Evolutionary conservation across 1,284 basidiomycete genomes (phyloP).

Genomic region (Cryptococcus neoformans): DNA sequence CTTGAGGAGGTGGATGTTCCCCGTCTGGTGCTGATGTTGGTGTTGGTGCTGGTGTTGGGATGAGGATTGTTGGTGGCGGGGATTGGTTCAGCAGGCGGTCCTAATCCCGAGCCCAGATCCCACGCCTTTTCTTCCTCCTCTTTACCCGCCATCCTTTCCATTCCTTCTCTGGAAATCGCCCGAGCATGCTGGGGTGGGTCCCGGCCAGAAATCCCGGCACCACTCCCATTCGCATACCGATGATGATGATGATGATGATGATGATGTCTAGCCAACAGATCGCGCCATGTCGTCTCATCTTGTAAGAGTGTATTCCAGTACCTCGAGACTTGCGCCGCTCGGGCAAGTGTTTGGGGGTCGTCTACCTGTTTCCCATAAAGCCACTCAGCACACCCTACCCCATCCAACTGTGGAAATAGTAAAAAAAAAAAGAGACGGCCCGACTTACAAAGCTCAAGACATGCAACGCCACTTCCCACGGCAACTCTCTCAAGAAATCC

Average conservation of each 20-base stretch:
- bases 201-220: too few relatives aligned
- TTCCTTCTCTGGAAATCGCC: too few relatives aligned
- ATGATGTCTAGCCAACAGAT: conserved; percentile 59
- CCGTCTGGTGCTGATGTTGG: not conserved
- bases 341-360: conserved; percentile 69
- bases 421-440: not conserved
- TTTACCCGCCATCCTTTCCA: too few relatives aligned
- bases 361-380: conserved; percentile 54
- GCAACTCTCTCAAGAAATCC: conserved; percentile 79
- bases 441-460: conserved; percentile 63
- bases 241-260: too few relatives aligned
- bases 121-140: too few relatives aligned
- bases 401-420: not conserved
- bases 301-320: conserved; percentile 74
- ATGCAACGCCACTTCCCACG: conserved; percentile 77
- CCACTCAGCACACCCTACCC: not conserved
- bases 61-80: not conserved
- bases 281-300: conserved; percentile 82
- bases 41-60: not conserved
- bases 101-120: not conserved
- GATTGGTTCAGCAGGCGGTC: not conserved
- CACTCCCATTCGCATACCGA: too few relatives aligned
- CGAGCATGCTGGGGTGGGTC: too few relatives aligned
- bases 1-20: too few relatives aligned
- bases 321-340: conserved; percentile 69